Base-by-base conservation (phyloP, 2,329 filamentous ascomycete genomes). In the Clonostachys rosea region DNA sequence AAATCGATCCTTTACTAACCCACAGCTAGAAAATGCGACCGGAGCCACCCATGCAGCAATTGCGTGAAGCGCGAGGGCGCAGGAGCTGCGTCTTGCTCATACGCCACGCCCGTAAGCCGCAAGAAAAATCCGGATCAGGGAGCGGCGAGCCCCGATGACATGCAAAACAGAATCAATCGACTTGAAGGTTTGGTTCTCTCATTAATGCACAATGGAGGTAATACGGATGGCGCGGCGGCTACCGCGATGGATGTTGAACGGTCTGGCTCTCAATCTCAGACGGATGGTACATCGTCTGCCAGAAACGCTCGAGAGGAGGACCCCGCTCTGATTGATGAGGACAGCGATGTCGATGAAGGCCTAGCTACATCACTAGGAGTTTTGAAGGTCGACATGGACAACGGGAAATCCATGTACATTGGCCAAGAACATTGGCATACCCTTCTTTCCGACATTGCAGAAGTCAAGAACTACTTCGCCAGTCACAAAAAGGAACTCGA, bases 151-250 rank as follows among this genome's bases (percentile, higher is more conserved):
- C 90, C 92, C 44, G 91, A 96, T 76, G 92, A 96, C 68, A 96
- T 97, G 92, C 92, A 97, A 72, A 95, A 95, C 63, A 87, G 94
- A 64, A 97, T 97, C 70, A 91, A 97, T 73, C 83, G 92, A 58
- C 77, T 97, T 55, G 92, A 97, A 76, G 87, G 89, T 57, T 73
- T 97, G 64, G 92, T 97, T 51, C 70, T 97, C 54, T 95, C 90
- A 30, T 69, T 97, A 61, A 96, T 97, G 92, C 92, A 92, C 61
- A 91, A 89, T 64, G 89, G 89, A 48, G 70, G 78, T 53, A 73
- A 70, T 46, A 60, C 76, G 46, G 75, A 79, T 43, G 54, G 67
- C 9, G 60, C 70, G 11, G 58, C 65, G 40, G 62, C 67, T 43
- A 57, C 61, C n/a, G 54, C 56, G 44, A 57, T 65, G 40, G 62